These are phyloP conservation scores for Talaromyces sp. DNA, from an alignment of 2,329 filamentous ascomycete genomes.

Conservation along the genomic window DNA sequence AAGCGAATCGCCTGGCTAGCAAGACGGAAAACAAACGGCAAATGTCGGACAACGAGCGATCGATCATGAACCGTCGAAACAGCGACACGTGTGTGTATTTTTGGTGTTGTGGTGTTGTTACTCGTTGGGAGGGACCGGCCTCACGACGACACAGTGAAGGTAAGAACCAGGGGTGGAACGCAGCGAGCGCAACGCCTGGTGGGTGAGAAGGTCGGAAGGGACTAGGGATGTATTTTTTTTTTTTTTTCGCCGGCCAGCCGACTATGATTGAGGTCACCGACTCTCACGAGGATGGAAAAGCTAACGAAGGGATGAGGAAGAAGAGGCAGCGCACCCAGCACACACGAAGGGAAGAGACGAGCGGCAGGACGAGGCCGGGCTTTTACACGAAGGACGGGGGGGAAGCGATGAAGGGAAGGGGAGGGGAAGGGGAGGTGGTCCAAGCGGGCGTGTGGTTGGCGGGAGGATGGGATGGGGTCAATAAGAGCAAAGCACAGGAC, in stretches of 20 bases:
- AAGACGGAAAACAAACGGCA: slow-evolving; percentile 3
- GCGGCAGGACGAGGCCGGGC: background rate
- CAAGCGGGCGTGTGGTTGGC: background rate
- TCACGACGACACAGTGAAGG: slow-evolving; percentile 14
- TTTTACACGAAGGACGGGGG: slow-evolving; percentile 5
- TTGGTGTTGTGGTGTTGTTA: background rate
- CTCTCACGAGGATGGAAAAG: background rate
- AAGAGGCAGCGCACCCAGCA: background rate
- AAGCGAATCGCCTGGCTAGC: slow-evolving; percentile 9
- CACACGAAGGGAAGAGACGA: background rate
- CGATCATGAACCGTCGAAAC: slow-evolving; percentile 4
- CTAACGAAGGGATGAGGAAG: background rate
- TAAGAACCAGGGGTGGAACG: slow-evolving; percentile 13
- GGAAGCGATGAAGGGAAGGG: background rate
- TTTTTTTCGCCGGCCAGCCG: background rate
- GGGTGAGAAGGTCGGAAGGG: background rate
- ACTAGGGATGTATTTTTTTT: background rate
- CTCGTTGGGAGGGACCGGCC: slow-evolving; percentile 7
- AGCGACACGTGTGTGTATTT: background rate
- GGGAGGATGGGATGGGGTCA: background rate
- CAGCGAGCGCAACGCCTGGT: slow-evolving; percentile 5
- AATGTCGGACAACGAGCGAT: slow-evolving; percentile 1
- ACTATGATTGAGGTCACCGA: background rate
- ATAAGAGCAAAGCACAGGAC: background rate
- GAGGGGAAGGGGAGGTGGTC: background rate